Evolutionary conservation across 768 basidiomycete species (phyloP), one percentile per base, ranked within the genome.

Genomic region (Tulasnella calospora): DNA sequence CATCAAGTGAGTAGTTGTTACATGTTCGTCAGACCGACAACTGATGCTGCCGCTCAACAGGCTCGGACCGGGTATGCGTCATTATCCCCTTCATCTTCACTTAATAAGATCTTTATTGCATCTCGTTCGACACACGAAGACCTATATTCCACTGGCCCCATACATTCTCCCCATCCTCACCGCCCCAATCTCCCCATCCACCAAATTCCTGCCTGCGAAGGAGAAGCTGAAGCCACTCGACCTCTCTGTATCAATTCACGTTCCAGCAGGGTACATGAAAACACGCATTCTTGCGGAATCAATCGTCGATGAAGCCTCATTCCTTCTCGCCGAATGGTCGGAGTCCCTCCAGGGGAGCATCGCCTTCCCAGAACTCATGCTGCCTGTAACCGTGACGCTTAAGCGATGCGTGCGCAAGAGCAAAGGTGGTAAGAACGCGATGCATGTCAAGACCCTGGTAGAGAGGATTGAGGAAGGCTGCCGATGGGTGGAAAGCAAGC

Each of bases 11-110:
- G 92, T 86, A 57, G 19, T 69, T 79, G 44, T 17, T 51, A 2
- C 27, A 33, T n/a, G 47, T 46, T 41, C 55, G 36, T 21, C 19
- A 8, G 5, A 3, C 0, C 33, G 33, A 36, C 70, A 55, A 61
- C 27, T 79, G 47, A 80, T 73, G 40, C 51, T 72, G 17, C 67
- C 67, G 72, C 51, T 38, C 30, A 35, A 73, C 83, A 99, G 97
- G 82, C 90, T 98, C 73, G 90, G 98, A 71, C 91, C 95, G 38
- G 96, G 94, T 79, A 88, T 92, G 17, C 93, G 97, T 69, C 98
- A 95, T 80, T 94, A 94, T 85, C 97, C 98, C 1, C 92, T 98
- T 84, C 96, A 98, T 83, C 89, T 99, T 38, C 96, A 99, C 83
- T 88, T 99, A 79, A 85, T 93, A 44, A 93, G 94, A 13, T 96